Evolutionary conservation across 805 yeast genomes (phyloP), one percentile per base, ranked within the genome.

Genomic region (Yarrowia sp.): DNA sequence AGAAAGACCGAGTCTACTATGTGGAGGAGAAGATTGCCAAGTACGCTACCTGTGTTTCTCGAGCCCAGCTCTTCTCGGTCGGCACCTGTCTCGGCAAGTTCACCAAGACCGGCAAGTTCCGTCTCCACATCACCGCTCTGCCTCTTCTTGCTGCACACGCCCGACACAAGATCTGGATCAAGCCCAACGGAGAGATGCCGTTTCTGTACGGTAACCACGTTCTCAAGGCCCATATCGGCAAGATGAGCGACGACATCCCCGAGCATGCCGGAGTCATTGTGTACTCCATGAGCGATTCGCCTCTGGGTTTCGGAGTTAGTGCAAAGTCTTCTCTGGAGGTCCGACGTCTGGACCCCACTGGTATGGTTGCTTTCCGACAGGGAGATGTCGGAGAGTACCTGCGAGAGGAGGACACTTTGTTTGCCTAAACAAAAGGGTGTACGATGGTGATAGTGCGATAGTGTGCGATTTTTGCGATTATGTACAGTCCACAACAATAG

Each of bases 111-210:
- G 98, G 98, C 38, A 95, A 95, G 79, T 95, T 95, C 82, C 86
- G 97, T 79, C 82, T 95, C 72, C 99, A 95, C 77, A 88, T 95
- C 70, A 95, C 99, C n/a, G 84, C 97, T 3, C 83, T 95, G 71
- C 87, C 90, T 56, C 85, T 91, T 70, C 80, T 95, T 68, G 89
- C 97, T 1, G 89, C 91, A 73, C 88, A 89, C 76, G 98, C 99
- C 61, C 91, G 90, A 77, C 92, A 88, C 81, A 95, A 94, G 80
- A 83, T 95, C 47, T 95, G 99, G 99, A 91, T 95, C 79, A 95
- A 95, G 78, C 87, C 87, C 64, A 95, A 95, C 76, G 99, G 99
- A 74, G 99, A 95, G 79, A 95, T 95, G 99, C 98, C 99, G 14
- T 95, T 89, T 77, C 80, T 95, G 71, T 95, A 95, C 74, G 99